Base-by-base conservation (phyloP, 108 stramenopile species). In the Schizochytrium sp. region DNA sequence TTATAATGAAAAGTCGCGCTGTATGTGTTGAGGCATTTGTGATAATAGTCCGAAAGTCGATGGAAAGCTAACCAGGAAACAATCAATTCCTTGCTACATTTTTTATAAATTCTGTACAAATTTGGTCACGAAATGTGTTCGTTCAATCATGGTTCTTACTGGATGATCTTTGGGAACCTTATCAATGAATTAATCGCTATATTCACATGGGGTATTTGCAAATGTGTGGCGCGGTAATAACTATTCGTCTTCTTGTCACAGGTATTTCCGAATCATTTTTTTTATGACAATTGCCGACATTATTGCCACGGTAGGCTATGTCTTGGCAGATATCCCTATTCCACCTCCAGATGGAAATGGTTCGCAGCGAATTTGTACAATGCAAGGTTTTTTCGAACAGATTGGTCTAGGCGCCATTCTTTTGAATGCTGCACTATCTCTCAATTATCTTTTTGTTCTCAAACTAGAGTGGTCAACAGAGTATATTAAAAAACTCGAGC, bases 261-360 rank as follows among this genome's bases (percentile, higher is more conserved):
- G 61, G 17, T 64, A 64, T 42, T 64, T 64, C 42, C 61, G 61
- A 38, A 64, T 64, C 12, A 64, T 64, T 64, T 64, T 64, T 42
- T 64, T 64, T 42, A 64, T 64, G 61, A 64, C 61, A 4, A 10
- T 64, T 7, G 38, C 61, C 41, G 61, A 64, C 61, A 7, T 64
- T 13, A 10, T 64, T n/a, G 61, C 61, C 17, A 42, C 61, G 17
- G 19, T 42, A 7, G 61, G 61, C 41, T 64, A 64, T 42, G 19
- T 13, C 4, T 4, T 64, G 17, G 38, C 61, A 10, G 61, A 64
- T 42, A 42, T 42, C 42, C 41, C 61, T 38, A 64, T 64, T 13
- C 61, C 61, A 42, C 61, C 61, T 4, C 61, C 61, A 7, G 61
- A 64, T 42, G 61, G 61, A 4, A 42, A 64, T 5, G 61, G 61